Base-by-base conservation (phyloP, 1,284 basidiomycete species). In the Sporisorium iseilematis-ciliati region DNA sequence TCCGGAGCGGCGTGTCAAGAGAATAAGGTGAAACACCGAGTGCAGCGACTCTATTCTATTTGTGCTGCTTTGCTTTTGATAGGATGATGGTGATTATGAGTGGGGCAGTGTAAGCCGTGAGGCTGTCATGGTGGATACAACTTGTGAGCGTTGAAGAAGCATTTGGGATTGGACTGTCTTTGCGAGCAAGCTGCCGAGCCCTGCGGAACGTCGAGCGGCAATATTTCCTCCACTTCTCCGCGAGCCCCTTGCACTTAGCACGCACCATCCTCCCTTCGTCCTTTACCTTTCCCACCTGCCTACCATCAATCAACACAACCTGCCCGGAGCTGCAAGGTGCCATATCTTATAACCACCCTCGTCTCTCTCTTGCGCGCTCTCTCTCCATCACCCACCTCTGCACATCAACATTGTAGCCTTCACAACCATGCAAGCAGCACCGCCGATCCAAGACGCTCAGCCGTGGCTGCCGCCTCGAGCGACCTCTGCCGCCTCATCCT, bases 1-100 rank as follows among this genome's bases (percentile, higher is more conserved):
- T 57, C 46, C 46, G 14, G 56, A 51, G 46, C 2, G 14, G 46
- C 45, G 33, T 50, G 38, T 38, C 33, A 35, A n/a, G n/a, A 41
- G 52, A 55, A 45, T 45, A 51, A 52, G 42, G 54, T 64, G 61
- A 64, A 43, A 64, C 61, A 62, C 31, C 20, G 18, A 12, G 26
- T 5, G 16, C 29, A n/a, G 51, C 33, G 23, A 1, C 18, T 16
- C 20, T 29, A 8, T 25, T 46, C 43, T 25, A 8, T 11, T 38
- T 10, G 26, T 31, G 16, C n/a, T n/a, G 49, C 25, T 16, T 51
- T 51, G 2, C 56, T 41, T 38, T 38, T 38, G 35, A 33, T n/a
- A n/a, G n/a, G 12, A 16, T 16, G 14, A 33, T 33, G 35, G 14
- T 38, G 35, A 38, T 16, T 38, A 14, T 16, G 35, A 38, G 14